Evolutionary conservation across 2,329 filamentous ascomycete species (phyloP).

Genomic region (Aureobasidium sp.): DNA sequence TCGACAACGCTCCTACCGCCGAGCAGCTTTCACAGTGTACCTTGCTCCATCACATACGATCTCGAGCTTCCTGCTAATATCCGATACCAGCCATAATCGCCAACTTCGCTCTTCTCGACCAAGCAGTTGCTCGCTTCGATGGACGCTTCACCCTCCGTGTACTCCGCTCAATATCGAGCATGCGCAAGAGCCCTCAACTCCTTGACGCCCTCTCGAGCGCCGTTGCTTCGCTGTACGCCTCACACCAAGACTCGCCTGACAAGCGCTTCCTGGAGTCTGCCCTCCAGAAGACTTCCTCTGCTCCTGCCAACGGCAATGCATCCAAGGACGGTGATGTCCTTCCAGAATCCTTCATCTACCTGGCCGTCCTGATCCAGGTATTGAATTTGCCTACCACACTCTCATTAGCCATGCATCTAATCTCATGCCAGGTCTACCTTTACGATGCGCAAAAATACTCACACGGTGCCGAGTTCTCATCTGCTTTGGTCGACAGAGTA

Average conservation of each 20-base stretch:
- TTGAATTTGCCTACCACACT: neutral
- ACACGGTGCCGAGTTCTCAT: conserved; percentile 76
- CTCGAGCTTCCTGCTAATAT: neutral
- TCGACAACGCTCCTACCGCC: conserved; percentile 11
- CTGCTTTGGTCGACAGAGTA: conserved; percentile 72
- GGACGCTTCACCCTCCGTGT: conserved; percentile 90
- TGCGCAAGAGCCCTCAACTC: conserved; percentile 65
- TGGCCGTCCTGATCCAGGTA: conserved; percentile 29
- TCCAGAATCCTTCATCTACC: conserved; percentile 29
- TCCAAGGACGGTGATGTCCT: conserved; percentile 21
- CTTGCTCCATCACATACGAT: neutral
- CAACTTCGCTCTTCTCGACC: conserved; percentile 86
- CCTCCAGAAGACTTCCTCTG: conserved; percentile 9
- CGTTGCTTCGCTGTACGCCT: conserved; percentile 13
- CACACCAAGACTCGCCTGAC: conserved; percentile 10
- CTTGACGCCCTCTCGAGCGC: conserved; percentile 24
- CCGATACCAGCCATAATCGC: conserved; percentile 71
- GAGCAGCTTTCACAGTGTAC: conserved; percentile 13
- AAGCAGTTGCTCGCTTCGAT: conserved; percentile 88
- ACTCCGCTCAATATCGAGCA: conserved; percentile 86
- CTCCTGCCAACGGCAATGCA: conserved; percentile 11
- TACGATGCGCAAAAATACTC: conserved; percentile 78
- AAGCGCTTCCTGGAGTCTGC: conserved; percentile 13
- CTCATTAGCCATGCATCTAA: neutral
- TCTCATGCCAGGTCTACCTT: conserved; percentile 62